Evolutionary conservation across 148 eudicot species (phyloP).

Genomic region (Amaranthus palmeri): DNA sequence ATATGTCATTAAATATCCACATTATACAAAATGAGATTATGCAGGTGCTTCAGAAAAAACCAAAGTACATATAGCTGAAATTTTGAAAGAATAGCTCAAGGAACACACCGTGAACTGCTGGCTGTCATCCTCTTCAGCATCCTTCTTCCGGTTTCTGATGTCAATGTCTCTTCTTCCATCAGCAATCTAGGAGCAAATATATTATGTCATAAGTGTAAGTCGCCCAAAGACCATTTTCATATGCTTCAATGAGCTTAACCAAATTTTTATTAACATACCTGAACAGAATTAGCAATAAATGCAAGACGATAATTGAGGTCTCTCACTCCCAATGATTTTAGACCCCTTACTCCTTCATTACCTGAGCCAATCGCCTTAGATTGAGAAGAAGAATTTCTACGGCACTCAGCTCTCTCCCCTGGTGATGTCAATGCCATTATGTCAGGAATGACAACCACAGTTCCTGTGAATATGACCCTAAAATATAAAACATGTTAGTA

Average conservation of each 20-base stretch:
- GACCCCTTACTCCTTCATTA: conserved; percentile 88
- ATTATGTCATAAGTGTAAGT: neutral
- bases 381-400: conserved; percentile 67
- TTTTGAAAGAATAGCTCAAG: conserved; percentile 5
- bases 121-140: conserved; percentile 61
- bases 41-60: neutral
- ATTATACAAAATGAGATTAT: neutral
- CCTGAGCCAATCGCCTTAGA: conserved; percentile 44
- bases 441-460: conserved; percentile 93
- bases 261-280: conserved; percentile 41
- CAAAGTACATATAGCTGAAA: neutral
- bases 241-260: neutral
- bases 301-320: conserved; percentile 88
- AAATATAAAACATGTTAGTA: conserved; percentile 10
- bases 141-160: conserved; percentile 68
- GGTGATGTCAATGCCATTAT: conserved; percentile 88
- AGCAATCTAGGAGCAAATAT: conserved; percentile 38
- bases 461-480: conserved; percentile 91
- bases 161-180: conserved; percentile 90
- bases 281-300: conserved; percentile 95
- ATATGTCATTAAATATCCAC: neutral
- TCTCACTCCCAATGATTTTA: conserved; percentile 90
- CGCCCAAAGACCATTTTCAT: neutral
- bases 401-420: conserved; percentile 93
- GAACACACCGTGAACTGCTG: conserved; percentile 72